A percentile compares a stretch with the other conserved stretches of the same genome.
phyloP scores from a whole-genome alignment of 257 asterid species.

The Solanum arcanum region DNA sequence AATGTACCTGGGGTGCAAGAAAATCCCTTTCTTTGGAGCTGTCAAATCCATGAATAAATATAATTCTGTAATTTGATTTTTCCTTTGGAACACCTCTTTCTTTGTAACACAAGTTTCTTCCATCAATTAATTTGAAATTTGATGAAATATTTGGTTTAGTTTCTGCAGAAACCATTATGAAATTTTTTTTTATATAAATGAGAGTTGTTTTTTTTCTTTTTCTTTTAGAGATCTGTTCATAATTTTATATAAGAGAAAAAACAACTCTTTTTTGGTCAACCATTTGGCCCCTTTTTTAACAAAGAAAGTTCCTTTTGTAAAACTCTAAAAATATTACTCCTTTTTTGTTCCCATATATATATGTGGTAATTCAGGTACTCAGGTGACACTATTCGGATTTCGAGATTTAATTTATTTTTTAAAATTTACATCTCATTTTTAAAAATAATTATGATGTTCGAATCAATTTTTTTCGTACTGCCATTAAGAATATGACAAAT shows the following conservation, averaged over 20 bases:
- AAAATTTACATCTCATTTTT: no score
- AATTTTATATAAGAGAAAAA: neutral
- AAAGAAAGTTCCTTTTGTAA: neutral
- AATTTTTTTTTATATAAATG: neutral
- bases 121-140: conserved; percentile 59
- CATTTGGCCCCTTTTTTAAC: neutral
- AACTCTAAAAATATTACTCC: neutral
- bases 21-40: conserved; percentile 84
- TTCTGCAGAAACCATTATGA: neutral
- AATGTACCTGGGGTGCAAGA: conserved; percentile 57
- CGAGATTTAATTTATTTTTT: no score
- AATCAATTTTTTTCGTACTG: accelerated
- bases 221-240: neutral
- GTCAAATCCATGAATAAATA: conserved; percentile 82
- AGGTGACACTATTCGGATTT: accelerated
- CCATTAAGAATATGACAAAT: no score
- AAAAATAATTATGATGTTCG: accelerated
- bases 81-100: conserved; percentile 74
- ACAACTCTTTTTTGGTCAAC: neutral
- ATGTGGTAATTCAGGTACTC: neutral
- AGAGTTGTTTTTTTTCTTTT: neutral
- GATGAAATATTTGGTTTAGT: neutral
- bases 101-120: conserved; percentile 70
- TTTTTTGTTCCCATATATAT: neutral
- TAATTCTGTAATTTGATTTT: conserved; percentile 45